These are phyloP conservation scores for Suillus variegatus DNA, from an alignment of 768 basidiomycete species.

Conservation along the genomic window DNA sequence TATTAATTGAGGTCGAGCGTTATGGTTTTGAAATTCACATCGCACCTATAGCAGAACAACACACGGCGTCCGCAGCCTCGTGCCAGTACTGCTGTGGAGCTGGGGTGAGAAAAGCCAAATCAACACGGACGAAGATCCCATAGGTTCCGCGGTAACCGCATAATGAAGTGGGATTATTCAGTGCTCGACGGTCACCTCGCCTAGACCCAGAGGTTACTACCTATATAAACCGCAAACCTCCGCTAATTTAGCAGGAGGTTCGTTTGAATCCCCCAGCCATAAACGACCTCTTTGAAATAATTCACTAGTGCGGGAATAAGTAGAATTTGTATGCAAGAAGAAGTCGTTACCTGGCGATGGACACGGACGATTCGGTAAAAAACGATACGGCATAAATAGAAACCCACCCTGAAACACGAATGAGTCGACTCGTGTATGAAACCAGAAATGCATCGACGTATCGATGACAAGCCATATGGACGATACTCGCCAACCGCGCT, in stretches of 20 bases:
- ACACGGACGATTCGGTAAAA: background rate
- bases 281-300: background rate
- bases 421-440: background rate
- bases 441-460: background rate
- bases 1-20: background rate
- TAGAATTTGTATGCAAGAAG: background rate
- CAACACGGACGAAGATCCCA: background rate
- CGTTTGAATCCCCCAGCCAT: background rate
- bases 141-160: background rate
- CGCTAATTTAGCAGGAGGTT: background rate
- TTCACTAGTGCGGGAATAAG: background rate
- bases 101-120: background rate
- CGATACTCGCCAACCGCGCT: background rate
- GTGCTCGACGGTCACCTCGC: background rate
- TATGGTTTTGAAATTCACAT: background rate
- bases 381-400: background rate
- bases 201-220: background rate
- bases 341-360: background rate
- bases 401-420: background rate
- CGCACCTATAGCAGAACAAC: conserved; percentile 1
- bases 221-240: background rate
- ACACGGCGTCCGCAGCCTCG: background rate
- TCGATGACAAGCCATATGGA: background rate
- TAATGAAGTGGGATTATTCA: background rate
- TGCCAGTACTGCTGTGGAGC: background rate